Evolutionary conservation across 2,329 filamentous ascomycete species (phyloP).

Genomic region (Scedosporium aurantiacum): DNA sequence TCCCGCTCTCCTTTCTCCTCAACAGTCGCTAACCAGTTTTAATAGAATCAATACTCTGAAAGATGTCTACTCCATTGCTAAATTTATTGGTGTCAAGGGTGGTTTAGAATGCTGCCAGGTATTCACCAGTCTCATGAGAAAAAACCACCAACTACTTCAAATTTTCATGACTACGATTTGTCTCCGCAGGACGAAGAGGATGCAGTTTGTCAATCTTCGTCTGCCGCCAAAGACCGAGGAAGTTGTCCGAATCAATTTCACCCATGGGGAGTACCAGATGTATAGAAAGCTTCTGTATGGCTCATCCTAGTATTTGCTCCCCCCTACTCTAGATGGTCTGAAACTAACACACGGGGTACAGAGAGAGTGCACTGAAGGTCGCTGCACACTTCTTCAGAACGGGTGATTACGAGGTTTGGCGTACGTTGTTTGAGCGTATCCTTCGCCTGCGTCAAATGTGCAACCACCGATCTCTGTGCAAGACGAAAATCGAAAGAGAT

Average conservation of each 20-base stretch:
- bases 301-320: background rate
- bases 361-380: constrained; percentile 52
- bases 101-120: constrained; percentile 62
- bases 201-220: constrained; percentile 75
- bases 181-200: constrained; percentile 73
- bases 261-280: constrained; percentile 61
- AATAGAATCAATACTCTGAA: constrained; percentile 63
- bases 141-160: constrained; percentile 58
- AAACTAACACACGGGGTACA: constrained; percentile 21
- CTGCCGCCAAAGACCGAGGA: constrained; percentile 70
- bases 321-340: background rate
- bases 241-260: constrained; percentile 63
- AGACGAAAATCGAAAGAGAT: constrained; percentile 58
- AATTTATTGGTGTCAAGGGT: constrained; percentile 65
- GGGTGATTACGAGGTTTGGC: constrained; percentile 9
- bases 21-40: background rate
- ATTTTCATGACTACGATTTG: constrained; percentile 71
- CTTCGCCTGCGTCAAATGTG: constrained; percentile 77
- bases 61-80: constrained; percentile 70
- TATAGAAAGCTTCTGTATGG: constrained; percentile 60
- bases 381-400: constrained; percentile 39
- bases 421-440: constrained; percentile 62
- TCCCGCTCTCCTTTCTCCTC: too few species aligned
- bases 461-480: constrained; percentile 76
- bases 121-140: constrained; percentile 56